These are phyloP conservation scores for Prunus salicina DNA, from an alignment of 306 rosid genomes.

Conservation along the genomic window DNA sequence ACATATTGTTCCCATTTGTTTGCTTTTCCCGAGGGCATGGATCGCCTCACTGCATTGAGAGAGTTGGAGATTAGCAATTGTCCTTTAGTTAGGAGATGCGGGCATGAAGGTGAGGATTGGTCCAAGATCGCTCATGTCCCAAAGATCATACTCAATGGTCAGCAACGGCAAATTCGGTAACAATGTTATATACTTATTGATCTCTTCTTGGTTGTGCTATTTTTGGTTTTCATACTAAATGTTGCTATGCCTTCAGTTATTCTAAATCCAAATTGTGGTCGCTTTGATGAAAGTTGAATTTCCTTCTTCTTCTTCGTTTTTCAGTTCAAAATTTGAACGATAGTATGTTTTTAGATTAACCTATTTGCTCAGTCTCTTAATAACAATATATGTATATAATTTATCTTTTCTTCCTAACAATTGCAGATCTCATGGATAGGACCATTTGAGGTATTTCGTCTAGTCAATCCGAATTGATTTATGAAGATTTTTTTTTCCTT, in stretches of 20 bases:
- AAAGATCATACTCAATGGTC: background rate
- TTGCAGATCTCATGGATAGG: background rate
- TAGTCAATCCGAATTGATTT: too few relatives aligned
- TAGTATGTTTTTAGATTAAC: background rate
- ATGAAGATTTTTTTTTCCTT: too few relatives aligned
- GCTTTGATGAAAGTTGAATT: too few relatives aligned
- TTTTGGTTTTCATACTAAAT: background rate
- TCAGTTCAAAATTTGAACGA: too few relatives aligned
- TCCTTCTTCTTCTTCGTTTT: too few relatives aligned
- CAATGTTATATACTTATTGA: background rate
- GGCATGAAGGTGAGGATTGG: background rate
- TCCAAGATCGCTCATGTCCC: background rate
- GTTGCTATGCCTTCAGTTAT: too few relatives aligned
- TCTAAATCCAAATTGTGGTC: too few relatives aligned
- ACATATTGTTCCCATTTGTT: background rate
- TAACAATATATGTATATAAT: too few relatives aligned
- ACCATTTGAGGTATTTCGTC: too few relatives aligned
- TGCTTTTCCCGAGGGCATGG: background rate
- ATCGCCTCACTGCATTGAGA: background rate
- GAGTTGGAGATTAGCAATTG: background rate
- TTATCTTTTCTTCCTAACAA: background rate
- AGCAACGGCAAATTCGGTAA: background rate
- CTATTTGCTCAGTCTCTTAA: background rate
- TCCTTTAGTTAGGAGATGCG: background rate
- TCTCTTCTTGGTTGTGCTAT: background rate